phyloP scores from a whole-genome alignment of 257 asterid genomes.

The Jaltomata sinuosa region DNA sequence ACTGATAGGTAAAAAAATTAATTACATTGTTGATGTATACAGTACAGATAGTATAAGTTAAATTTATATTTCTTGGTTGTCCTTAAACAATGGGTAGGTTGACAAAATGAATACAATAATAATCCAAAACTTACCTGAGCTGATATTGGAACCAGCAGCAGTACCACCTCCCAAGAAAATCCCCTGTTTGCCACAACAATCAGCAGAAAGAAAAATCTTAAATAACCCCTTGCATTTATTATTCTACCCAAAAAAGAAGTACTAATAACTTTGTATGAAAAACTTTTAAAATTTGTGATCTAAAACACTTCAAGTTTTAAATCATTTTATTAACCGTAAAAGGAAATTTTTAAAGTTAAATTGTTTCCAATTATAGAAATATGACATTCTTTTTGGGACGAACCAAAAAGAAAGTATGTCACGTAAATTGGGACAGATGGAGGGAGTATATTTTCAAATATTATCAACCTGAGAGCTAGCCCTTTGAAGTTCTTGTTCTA shows the following conservation, averaged over 20 bases:
- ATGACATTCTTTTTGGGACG: no score
- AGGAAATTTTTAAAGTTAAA: no score
- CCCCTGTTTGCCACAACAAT: conserved; percentile 47
- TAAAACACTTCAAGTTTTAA: no score
- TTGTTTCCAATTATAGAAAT: no score
- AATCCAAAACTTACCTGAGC: conserved; percentile 54
- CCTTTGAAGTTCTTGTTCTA: conserved; percentile 91
- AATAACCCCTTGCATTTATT: background rate
- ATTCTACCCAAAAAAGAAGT: no score
- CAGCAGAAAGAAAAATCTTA: background rate
- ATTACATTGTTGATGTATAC: background rate
- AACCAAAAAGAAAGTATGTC: no score
- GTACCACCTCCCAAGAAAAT: conserved; percentile 78
- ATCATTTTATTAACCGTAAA: no score
- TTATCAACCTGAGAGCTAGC: conserved; percentile 79
- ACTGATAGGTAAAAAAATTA: background rate
- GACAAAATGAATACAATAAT: background rate
- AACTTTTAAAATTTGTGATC: no score
- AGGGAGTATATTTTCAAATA: background rate
- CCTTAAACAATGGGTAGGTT: background rate
- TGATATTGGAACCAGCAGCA: conserved; percentile 56
- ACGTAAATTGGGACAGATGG: no score
- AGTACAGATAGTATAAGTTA: background rate
- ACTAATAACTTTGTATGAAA: no score
- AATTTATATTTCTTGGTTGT: background rate